phyloP scores from a whole-genome alignment of 768 basidiomycete genomes.

The Serpula lacrymans region DNA sequence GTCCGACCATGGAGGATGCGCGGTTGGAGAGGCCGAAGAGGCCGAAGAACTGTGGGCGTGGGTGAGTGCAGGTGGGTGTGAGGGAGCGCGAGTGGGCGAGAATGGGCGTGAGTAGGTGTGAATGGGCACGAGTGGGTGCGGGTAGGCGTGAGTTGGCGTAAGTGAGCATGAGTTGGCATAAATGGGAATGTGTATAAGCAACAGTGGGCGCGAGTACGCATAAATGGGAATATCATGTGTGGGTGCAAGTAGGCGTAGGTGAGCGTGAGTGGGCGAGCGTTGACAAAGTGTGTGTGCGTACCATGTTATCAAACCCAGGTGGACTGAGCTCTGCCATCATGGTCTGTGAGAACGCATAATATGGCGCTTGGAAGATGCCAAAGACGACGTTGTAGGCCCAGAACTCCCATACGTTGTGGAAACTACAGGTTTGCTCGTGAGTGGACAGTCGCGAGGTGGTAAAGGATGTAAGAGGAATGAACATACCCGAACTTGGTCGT shows the following conservation, averaged over 20 bases:
- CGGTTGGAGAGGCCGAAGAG: conserved; percentile 82
- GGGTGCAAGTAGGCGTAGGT: no score
- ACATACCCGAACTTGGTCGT: conserved; percentile 67
- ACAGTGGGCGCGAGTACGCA: no score
- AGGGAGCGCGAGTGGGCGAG: not conserved
- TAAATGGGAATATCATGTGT: no score
- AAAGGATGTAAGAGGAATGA: not conserved
- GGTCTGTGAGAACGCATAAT: conserved; percentile 82
- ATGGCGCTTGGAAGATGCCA: conserved; percentile 82
- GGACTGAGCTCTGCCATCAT: conserved; percentile 90
- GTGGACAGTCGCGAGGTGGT: no score
- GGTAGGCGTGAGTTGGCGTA: no score
- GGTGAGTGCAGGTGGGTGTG: not conserved
- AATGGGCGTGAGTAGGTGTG: no score
- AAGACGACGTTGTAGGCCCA: conserved; percentile 83
- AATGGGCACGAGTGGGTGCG: no score
- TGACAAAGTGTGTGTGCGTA: conserved; percentile 13
- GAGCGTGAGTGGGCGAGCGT: not conserved
- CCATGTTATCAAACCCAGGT: conserved; percentile 84
- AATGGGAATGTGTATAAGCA: no score
- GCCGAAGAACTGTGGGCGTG: conserved; percentile 65
- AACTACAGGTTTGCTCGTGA: conserved; percentile 32
- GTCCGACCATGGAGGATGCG: conserved; percentile 84
- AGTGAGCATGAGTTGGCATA: no score
- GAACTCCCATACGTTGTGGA: conserved; percentile 86